A percentile compares a stretch with the other conserved stretches of the same genome.
Conservation (phyloP, 2,329 filamentous ascomycete genomes). For the Stromatinia cepivora region DNA sequence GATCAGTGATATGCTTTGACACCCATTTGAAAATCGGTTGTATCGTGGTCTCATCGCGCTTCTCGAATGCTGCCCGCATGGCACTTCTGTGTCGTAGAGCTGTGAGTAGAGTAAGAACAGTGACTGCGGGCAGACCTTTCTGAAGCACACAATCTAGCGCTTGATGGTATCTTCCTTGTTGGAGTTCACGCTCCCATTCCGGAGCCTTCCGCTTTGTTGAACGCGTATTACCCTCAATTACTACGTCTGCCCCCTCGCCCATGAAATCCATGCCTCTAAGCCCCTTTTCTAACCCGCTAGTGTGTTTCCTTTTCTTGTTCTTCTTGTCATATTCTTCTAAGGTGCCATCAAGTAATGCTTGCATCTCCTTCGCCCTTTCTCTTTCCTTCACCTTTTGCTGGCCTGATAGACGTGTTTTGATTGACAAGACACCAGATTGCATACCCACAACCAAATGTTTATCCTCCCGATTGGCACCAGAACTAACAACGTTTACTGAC, state of each 20-base stretch:
- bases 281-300: slow-evolving; percentile 58
- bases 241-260: slow-evolving; percentile 82
- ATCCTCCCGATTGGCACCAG: slow-evolving; percentile 71
- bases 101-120: slow-evolving; percentile 73
- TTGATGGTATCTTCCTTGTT: slow-evolving; percentile 72
- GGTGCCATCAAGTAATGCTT: slow-evolving; percentile 73
- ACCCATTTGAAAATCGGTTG: slow-evolving; percentile 84
- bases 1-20: slow-evolving; percentile 76
- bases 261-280: slow-evolving; percentile 73
- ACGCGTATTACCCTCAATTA: slow-evolving; percentile 75
- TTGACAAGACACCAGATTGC: slow-evolving; percentile 86
- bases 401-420: slow-evolving; percentile 85
- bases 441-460: slow-evolving; percentile 94
- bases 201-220: slow-evolving; percentile 52
- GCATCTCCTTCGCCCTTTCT: slow-evolving; percentile 82
- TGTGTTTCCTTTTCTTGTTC: slow-evolving; percentile 66
- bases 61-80: slow-evolving; percentile 74
- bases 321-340: slow-evolving; percentile 76
- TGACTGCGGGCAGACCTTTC: slow-evolving; percentile 56
- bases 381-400: slow-evolving; percentile 74
- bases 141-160: slow-evolving; percentile 80
- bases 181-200: slow-evolving; percentile 78
- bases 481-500: slow-evolving; percentile 73
- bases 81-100: slow-evolving; percentile 87
- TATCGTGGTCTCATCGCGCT: slow-evolving; percentile 77